Conservation (phyloP, 805 yeast species). For the Soucietia sequanensis region DNA sequence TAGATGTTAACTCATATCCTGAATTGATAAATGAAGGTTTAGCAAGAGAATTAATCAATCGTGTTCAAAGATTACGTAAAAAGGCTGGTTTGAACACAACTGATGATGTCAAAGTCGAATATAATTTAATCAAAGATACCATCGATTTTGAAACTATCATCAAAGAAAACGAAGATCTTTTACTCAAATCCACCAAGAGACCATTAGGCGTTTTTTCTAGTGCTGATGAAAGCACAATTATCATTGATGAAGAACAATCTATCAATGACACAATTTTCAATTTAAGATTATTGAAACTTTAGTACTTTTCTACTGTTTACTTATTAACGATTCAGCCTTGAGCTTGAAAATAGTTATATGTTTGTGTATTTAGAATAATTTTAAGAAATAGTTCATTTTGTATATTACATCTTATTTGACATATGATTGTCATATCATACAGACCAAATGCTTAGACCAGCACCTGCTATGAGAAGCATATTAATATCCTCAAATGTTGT, state of each 20-base stretch:
- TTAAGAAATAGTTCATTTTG: no score
- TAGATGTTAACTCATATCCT: constrained; percentile 84
- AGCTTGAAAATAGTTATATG: constrained; percentile 5
- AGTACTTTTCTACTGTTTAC: constrained; percentile 12
- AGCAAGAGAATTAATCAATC: constrained; percentile 94
- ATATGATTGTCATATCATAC: background rate
- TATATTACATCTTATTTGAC: background rate
- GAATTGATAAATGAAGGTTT: constrained; percentile 91
- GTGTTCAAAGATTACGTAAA: constrained; percentile 96
- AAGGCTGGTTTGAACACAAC: constrained; percentile 93
- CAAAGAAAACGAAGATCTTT: constrained; percentile 59
- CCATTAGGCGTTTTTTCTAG: constrained; percentile 52
- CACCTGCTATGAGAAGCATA: constrained; percentile 66
- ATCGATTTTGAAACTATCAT: constrained; percentile 63
- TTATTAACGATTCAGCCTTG: background rate
- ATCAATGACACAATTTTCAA: constrained; percentile 74
- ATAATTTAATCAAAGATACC: constrained; percentile 63
- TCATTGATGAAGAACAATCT: constrained; percentile 85
- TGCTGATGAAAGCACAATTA: constrained; percentile 43
- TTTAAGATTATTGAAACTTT: constrained; percentile 73
- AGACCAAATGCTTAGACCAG: constrained; percentile 66
- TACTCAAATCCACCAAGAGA: constrained; percentile 74
- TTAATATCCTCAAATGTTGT: constrained; percentile 21
- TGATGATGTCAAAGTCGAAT: constrained; percentile 90
- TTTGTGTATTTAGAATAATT: constrained; percentile 4